A percentile compares a stretch with the other conserved stretches of the same genome.
Conservation (phyloP, 805 yeast genomes). For the Saccharomycopsis sp. region DNA sequence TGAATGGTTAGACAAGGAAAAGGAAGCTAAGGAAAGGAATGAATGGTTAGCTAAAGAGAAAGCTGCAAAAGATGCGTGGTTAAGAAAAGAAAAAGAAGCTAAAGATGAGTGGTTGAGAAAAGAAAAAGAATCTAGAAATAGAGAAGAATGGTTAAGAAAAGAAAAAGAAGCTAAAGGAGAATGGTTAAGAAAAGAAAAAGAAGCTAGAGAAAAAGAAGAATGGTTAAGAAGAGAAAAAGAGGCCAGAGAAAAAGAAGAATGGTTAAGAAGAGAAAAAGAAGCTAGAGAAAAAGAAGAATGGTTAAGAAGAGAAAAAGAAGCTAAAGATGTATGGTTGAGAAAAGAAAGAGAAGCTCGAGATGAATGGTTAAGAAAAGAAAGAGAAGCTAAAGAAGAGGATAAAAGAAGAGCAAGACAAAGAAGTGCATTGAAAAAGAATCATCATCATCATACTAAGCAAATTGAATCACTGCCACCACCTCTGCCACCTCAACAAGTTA, state of each 20-base stretch:
- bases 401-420: background rate
- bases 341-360: background rate
- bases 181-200: background rate
- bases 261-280: background rate
- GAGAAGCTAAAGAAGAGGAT: background rate
- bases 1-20: background rate
- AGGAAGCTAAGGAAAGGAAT: constrained; percentile 2
- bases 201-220: background rate
- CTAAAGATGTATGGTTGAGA: background rate
- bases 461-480: too few relatives aligned
- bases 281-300: constrained; percentile 2
- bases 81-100: background rate
- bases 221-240: constrained; percentile 3
- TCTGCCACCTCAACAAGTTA: too few relatives aligned
- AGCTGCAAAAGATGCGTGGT: background rate
- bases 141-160: background rate
- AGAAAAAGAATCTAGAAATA: background rate
- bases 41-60: background rate
- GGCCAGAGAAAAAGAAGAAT: background rate
- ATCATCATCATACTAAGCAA: too few relatives aligned
- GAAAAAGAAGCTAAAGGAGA: background rate
- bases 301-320: constrained; percentile 6
- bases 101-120: background rate
- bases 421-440: background rate
- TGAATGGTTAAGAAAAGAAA: background rate